A percentile compares a stretch with the other conserved stretches of the same genome.
These are phyloP conservation scores for Trametes cubensis DNA, from an alignment of 768 basidiomycete species.

Conservation along the genomic window DNA sequence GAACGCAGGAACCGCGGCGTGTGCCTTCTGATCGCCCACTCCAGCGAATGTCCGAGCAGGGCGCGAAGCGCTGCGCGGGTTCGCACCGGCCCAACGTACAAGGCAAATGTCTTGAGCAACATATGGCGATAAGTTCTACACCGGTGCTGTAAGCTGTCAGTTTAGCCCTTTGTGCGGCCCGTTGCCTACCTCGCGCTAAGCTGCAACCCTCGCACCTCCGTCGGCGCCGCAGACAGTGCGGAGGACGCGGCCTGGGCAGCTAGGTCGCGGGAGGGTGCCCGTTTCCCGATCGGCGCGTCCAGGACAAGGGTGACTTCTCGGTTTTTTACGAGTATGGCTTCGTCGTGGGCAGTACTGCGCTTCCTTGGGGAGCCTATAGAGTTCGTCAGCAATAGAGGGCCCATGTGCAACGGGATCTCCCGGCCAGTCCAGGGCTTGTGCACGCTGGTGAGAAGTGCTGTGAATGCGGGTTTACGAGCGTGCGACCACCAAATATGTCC, in stretches of 20 bases:
- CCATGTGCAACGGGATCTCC: slow-evolving; percentile 6
- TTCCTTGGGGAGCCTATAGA: neutral
- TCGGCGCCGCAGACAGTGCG: too few species aligned
- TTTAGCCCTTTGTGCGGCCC: too few species aligned
- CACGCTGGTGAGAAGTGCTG: slow-evolving; percentile 9
- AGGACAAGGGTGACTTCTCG: slow-evolving; percentile 15
- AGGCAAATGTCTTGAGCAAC: too few species aligned
- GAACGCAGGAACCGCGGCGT: slow-evolving; percentile 7
- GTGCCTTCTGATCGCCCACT: slow-evolving; percentile 9
- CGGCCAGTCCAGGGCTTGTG: neutral
- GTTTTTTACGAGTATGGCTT: slow-evolving; percentile 3
- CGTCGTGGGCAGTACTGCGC: slow-evolving; percentile 5
- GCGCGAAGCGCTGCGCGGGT: neutral
- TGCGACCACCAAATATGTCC: neutral
- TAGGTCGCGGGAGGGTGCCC: neutral
- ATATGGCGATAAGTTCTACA: too few species aligned
- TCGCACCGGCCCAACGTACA: neutral
- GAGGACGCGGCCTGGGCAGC: too few species aligned
- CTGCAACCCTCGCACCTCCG: too few species aligned
- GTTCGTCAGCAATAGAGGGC: slow-evolving; percentile 4
- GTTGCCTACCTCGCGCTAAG: too few species aligned
- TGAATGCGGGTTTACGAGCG: neutral
- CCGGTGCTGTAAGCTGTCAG: too few species aligned
- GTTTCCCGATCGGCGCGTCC: neutral
- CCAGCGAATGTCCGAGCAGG: neutral